Evolutionary conservation across 2,329 filamentous ascomycete species (phyloP), one percentile per base, ranked within the genome.

Genomic region (Graphilbum fragrans): DNA sequence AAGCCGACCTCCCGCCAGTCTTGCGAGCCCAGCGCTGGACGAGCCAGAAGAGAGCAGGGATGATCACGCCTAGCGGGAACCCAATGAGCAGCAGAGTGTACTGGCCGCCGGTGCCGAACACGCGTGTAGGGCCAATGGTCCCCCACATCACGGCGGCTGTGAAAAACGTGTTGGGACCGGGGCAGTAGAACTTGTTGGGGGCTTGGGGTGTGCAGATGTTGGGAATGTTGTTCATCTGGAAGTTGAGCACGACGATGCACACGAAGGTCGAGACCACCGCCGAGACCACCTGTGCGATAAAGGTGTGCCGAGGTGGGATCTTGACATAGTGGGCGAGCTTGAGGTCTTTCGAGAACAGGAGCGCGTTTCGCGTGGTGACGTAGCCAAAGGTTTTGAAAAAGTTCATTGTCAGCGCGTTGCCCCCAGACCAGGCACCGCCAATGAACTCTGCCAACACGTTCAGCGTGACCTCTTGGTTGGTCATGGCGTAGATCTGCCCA

Each of bases 61-160:
- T 25, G 2, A 14, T 39, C 2, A 67, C 54, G 12, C 71, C 71
- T 8, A 72, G 50, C 2, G 69, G 67, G 49, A 74, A 74, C 6
- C 69, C 69, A 10, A 68, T 49, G 23, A 73, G 52, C 0, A 67
- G 62, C 38, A 62, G 55, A 3, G 60, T 23, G 54, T 74, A 74
- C 42, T 65, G 61, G 8, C 67, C 66, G 10, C 62, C 53, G 18
- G 56, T 55, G 34, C 64, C 65, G 52, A 72, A 73, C 49, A 74
- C 67, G 33, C 69, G 65, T n/a, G 58, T 53, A 1, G 72, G 70
- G 0, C 72, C 76, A 42, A 80, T 74, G 17, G 74, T 63, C 43
- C 76, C 76, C 75, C 74, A 77, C 42, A 77, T 69, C 6, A 77
- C 64, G 18, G 70, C 74, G 21, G 69, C 69, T 20, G 72, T 75